Evolutionary conservation across 495 filamentous ascomycete species (phyloP).

Genomic region (Apiosordaria backusii): DNA sequence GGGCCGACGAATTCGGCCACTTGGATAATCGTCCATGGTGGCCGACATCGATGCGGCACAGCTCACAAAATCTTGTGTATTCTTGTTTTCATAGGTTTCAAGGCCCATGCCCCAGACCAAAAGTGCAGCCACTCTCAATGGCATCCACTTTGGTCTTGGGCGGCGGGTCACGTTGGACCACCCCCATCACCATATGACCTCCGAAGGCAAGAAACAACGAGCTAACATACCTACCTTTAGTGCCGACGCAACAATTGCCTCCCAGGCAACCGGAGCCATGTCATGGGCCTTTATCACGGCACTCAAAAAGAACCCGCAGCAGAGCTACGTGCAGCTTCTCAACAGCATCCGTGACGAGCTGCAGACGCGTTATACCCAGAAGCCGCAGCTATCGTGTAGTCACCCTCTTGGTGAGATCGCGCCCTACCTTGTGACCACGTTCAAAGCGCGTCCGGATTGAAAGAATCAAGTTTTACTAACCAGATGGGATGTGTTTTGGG

Average conservation of each 20-base stretch:
- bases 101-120: slow-evolving; percentile 38
- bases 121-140: slow-evolving; percentile 25
- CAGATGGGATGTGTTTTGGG: neutral
- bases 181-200: neutral
- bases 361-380: slow-evolving; percentile 84
- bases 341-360: slow-evolving; percentile 95
- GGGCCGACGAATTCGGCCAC: neutral
- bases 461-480: slow-evolving; percentile 15
- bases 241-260: slow-evolving; percentile 62
- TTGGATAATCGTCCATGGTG: neutral
- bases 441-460: slow-evolving; percentile 27
- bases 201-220: slow-evolving; percentile 7
- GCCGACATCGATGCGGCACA: neutral
- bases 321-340: slow-evolving; percentile 93
- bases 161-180: slow-evolving; percentile 53
- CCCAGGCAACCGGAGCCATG: slow-evolving; percentile 95
- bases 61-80: neutral
- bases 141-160: slow-evolving; percentile 50
- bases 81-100: slow-evolving; percentile 19
- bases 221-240: slow-evolving; percentile 34
- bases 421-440: slow-evolving; percentile 29
- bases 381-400: slow-evolving; percentile 94
- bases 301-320: slow-evolving; percentile 94
- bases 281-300: slow-evolving; percentile 94
- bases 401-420: slow-evolving; percentile 75